Conservation (phyloP, 1,284 basidiomycete species). For the Lentinula novae-zelandiae region DNA sequence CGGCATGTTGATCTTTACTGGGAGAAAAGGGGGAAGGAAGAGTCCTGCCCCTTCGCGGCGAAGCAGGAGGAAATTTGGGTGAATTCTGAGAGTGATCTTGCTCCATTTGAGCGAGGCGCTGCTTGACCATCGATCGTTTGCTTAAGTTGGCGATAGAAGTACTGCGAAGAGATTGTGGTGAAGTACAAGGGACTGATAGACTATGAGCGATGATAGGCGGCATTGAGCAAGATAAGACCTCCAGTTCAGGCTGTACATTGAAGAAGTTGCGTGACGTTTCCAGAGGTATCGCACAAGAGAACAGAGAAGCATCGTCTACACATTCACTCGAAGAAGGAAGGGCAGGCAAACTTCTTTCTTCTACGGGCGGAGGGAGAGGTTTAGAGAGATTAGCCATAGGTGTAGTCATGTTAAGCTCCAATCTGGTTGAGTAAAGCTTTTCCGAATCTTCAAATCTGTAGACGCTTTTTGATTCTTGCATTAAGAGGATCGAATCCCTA, state of each 20-base stretch:
- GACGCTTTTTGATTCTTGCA: constrained; percentile 26
- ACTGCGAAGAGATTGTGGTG: constrained; percentile 24
- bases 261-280: not conserved
- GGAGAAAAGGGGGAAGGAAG: not conserved
- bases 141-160: constrained; percentile 53
- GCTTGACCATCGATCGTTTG: constrained; percentile 46
- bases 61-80: not conserved
- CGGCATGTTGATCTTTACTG: not conserved
- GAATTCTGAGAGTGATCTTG: constrained; percentile 4
- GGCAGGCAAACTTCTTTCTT: constrained; percentile 10
- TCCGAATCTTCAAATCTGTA: constrained; percentile 5
- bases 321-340: constrained; percentile 4
- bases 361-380: constrained; percentile 1
- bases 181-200: constrained; percentile 17
- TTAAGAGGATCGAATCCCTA: constrained; percentile 59
- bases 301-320: not conserved
- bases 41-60: not conserved
- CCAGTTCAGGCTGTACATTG: not conserved
- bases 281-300: not conserved
- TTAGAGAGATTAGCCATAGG: not conserved
- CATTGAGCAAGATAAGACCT: not conserved
- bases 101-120: constrained; percentile 46
- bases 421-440: not conserved
- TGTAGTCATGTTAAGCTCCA: not conserved
- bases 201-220: constrained; percentile 15